A percentile compares a stretch with the other conserved stretches of the same genome.
Conservation (phyloP, 768 basidiomycete species). For the Kondoa malvinella region DNA sequence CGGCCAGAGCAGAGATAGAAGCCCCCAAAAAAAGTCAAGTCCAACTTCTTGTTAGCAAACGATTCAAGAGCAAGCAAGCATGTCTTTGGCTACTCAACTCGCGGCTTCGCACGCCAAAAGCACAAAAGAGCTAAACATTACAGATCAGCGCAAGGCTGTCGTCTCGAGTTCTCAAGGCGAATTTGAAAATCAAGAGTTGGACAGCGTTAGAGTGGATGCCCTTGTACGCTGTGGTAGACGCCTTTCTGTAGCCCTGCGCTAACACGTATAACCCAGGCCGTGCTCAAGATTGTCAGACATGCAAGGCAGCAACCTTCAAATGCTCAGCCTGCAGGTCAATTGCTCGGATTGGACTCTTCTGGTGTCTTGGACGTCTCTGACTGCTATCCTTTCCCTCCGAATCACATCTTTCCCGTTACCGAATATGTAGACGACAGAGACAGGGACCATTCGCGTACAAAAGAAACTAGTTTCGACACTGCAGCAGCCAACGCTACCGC, state of each 20-base stretch:
- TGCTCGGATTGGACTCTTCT: constrained; percentile 25
- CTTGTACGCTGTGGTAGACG: constrained; percentile 13
- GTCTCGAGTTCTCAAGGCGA: constrained; percentile 13
- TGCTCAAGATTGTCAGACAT: constrained; percentile 29
- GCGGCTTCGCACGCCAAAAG: not conserved
- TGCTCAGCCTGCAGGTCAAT: constrained; percentile 25
- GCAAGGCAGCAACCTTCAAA: constrained; percentile 21
- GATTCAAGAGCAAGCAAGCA: not conserved
- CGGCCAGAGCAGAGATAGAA: too few relatives aligned
- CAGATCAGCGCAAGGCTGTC: not conserved
- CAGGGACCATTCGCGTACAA: constrained; percentile 8
- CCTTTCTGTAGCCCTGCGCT: not conserved
- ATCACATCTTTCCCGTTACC: constrained; percentile 15
- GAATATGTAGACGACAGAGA: constrained; percentile 12
- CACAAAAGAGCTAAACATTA: not conserved
- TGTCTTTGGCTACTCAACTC: not conserved
- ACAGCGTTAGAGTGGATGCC: constrained; percentile 22
- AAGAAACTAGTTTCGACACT: constrained; percentile 12
- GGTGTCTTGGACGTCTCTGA: constrained; percentile 24
- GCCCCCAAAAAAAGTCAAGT: too few relatives aligned
- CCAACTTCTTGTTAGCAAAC: not conserved
- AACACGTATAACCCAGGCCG: constrained; percentile 13
- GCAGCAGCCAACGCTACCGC: constrained; percentile 18
- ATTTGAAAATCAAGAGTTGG: constrained; percentile 15
- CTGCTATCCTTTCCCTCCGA: constrained; percentile 24